phyloP scores from a whole-genome alignment of 2,329 filamentous ascomycete species.

The Fusarium sp. region DNA sequence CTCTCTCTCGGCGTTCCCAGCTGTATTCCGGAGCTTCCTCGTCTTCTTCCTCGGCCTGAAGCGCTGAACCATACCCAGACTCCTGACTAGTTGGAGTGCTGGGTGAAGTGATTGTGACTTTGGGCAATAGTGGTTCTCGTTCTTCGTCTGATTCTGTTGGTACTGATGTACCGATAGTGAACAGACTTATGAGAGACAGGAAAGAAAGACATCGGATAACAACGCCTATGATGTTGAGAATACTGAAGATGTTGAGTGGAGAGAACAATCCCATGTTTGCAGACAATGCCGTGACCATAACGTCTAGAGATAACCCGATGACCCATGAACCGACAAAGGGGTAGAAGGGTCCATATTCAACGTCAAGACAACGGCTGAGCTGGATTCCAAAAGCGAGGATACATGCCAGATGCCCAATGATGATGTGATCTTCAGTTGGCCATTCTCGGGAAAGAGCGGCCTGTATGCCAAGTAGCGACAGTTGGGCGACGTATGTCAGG shows the following conservation, averaged over 20 bases:
- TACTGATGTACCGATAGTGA: conserved; percentile 21
- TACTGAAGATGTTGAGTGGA: conserved; percentile 29
- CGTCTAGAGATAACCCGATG: conserved; percentile 68
- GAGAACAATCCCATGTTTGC: conserved; percentile 10
- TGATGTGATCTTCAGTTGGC: conserved; percentile 59
- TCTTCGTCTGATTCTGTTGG: conserved; percentile 63
- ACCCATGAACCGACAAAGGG: conserved; percentile 73
- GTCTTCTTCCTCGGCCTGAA: conserved; percentile 51
- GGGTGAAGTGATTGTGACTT: conserved; percentile 34
- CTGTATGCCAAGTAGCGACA: conserved; percentile 54
- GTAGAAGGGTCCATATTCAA: conserved; percentile 66
- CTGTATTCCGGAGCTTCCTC: conserved; percentile 61
- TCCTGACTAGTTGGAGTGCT: conserved; percentile 42
- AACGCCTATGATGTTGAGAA: conserved; percentile 41
- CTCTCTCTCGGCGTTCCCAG: conserved; percentile 65
- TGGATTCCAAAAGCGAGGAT: conserved; percentile 73
- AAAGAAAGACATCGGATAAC: conserved; percentile 37
- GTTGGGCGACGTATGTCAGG: conserved; percentile 61
- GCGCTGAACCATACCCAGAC: conserved; percentile 57
- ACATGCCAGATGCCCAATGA: conserved; percentile 70
- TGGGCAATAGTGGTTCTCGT: conserved; percentile 65
- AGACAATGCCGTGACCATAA: conserved; percentile 54
- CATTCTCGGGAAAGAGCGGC: conserved; percentile 52
- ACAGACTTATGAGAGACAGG: conserved; percentile 29
- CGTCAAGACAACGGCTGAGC: conserved; percentile 64